phyloP scores from a whole-genome alignment of 108 stramenopile genomes.

The Cylindrotheca closterium region DNA sequence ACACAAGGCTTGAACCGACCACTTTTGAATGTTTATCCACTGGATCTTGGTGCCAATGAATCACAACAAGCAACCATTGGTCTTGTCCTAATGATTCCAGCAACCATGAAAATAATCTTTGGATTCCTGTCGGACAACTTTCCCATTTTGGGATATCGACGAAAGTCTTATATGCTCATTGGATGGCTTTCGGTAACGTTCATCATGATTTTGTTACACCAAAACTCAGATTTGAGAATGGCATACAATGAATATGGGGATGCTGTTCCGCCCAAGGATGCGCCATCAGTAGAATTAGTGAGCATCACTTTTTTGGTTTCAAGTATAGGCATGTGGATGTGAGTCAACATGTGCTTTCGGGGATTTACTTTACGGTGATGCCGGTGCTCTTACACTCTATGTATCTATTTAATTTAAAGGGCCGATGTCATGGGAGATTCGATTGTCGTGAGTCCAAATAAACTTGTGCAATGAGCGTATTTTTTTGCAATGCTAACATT shows the following conservation, averaged over 20 bases:
- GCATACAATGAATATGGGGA: conserved; percentile 3
- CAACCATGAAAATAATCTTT: conserved; percentile 68
- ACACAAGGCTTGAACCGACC: conserved; percentile 64
- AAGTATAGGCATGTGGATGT: neutral
- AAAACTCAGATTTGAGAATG: conserved; percentile 36
- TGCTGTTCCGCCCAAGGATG: conserved; percentile 17
- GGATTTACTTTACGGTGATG: no score
- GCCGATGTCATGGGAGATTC: conserved; percentile 81
- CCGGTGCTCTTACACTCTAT: no score
- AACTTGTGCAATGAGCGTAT: neutral
- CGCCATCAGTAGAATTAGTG: conserved; percentile 55
- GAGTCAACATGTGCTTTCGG: neutral
- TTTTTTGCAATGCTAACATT: no score
- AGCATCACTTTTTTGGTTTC: conserved; percentile 42
- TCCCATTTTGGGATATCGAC: conserved; percentile 56
- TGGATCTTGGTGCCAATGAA: conserved; percentile 64
- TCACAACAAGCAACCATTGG: conserved; percentile 68
- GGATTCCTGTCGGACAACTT: conserved; percentile 66
- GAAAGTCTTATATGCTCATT: conserved; percentile 79
- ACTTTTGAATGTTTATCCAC: conserved; percentile 71
- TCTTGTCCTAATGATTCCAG: conserved; percentile 48
- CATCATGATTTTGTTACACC: conserved; percentile 43
- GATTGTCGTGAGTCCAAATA: conserved; percentile 39
- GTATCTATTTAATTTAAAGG: no score
- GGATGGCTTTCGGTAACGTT: conserved; percentile 63